These are phyloP conservation scores for Zalerion maritima DNA, from an alignment of 495 filamentous ascomycete species.

Conservation along the genomic window DNA sequence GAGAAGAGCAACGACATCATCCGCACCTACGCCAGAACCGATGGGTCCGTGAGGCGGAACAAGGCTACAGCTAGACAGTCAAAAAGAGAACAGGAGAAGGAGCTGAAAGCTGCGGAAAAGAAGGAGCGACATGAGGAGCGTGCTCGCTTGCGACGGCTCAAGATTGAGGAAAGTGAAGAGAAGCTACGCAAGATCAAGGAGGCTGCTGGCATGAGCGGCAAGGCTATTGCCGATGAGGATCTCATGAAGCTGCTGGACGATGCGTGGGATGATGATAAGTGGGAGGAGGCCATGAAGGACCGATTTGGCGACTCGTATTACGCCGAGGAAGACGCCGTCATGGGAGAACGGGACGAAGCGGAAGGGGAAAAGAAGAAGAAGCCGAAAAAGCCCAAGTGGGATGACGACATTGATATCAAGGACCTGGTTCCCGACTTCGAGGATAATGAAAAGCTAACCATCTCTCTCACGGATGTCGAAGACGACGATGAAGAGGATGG, in stretches of 20 bases:
- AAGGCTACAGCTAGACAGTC: slow-evolving; percentile 62
- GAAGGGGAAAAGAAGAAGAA: slow-evolving; percentile 39
- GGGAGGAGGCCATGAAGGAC: slow-evolving; percentile 79
- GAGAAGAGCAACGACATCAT: slow-evolving; percentile 68
- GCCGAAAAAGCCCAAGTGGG: slow-evolving; percentile 85
- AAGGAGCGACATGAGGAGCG: slow-evolving; percentile 63
- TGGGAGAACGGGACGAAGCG: slow-evolving; percentile 21
- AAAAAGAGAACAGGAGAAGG: slow-evolving; percentile 58
- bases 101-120: slow-evolving; percentile 65
- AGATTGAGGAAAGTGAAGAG: slow-evolving; percentile 73
- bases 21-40: slow-evolving; percentile 70
- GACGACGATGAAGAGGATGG: slow-evolving; percentile 24
- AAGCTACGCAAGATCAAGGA: slow-evolving; percentile 74
- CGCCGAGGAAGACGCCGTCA: slow-evolving; percentile 37
- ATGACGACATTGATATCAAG: slow-evolving; percentile 92
- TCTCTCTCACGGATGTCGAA: slow-evolving; percentile 40
- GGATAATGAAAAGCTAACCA: slow-evolving; percentile 34
- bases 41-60: slow-evolving; percentile 70
- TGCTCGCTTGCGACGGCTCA: slow-evolving; percentile 68
- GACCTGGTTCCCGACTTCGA: slow-evolving; percentile 83
- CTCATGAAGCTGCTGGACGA: slow-evolving; percentile 73
- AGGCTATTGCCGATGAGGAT: slow-evolving; percentile 56
- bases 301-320: slow-evolving; percentile 86
- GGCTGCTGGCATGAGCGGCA: slow-evolving; percentile 61
- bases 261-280: slow-evolving; percentile 70